These are phyloP conservation scores for Yarrowia porcina DNA, from an alignment of 805 yeast genomes.

Conservation along the genomic window DNA sequence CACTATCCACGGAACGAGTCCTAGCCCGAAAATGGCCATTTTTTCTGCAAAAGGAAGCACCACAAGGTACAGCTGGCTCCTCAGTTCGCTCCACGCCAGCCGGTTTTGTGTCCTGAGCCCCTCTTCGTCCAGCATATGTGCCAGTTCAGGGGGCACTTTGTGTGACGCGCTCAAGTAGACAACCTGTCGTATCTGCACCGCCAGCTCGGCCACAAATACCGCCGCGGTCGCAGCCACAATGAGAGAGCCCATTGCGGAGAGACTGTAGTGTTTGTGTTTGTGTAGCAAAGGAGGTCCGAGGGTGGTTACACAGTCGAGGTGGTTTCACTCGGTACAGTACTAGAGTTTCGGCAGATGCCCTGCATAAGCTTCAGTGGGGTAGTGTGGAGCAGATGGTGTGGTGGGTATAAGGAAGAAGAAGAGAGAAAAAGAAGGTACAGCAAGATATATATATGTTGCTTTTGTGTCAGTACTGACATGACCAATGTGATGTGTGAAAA, in stretches of 20 bases:
- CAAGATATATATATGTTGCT: not conserved
- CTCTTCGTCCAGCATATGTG: not conserved
- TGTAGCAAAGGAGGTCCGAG: no score
- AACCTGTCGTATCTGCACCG: conserved; percentile 5
- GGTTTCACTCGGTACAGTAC: no score
- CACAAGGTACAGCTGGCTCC: not conserved
- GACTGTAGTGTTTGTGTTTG: no score
- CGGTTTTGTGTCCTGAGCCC: not conserved
- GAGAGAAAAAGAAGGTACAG: not conserved
- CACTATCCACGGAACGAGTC: not conserved
- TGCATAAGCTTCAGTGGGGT: conserved; percentile 19
- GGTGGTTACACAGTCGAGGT: no score
- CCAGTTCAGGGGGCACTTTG: not conserved
- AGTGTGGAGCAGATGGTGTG: not conserved
- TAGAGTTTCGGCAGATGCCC: conserved; percentile 9
- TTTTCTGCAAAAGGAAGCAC: not conserved
- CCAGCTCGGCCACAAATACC: conserved; percentile 13
- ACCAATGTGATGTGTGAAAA: not conserved
- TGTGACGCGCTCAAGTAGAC: not conserved
- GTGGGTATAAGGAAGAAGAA: not conserved
- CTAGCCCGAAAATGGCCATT: not conserved
- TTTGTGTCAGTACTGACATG: not conserved
- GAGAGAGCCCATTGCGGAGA: conserved; percentile 10
- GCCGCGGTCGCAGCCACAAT: conserved; percentile 1
- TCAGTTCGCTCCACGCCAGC: conserved; percentile 13